These are phyloP conservation scores for Earliella scabrosa DNA, from an alignment of 1,284 basidiomycete species.

Conservation along the genomic window DNA sequence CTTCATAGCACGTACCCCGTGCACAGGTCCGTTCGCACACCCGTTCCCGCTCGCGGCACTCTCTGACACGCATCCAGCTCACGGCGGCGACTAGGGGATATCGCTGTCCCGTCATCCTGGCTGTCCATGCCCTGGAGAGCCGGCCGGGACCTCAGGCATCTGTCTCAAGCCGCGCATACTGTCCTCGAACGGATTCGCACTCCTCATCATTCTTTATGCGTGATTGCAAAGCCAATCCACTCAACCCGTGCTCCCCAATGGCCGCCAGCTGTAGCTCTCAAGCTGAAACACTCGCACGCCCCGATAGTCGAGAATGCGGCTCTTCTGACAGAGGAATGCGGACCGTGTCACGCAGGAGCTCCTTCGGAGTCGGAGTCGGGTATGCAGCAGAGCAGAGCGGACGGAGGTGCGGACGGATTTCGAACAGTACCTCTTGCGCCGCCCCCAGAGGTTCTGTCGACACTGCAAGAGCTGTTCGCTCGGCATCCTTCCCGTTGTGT, in stretches of 20 bases:
- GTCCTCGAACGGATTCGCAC: constrained; percentile 22
- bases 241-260: constrained; percentile 20
- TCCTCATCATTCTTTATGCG: constrained; percentile 15
- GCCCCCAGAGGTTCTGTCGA: constrained; percentile 10
- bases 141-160: constrained; percentile 56
- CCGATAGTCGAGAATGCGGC: neutral
- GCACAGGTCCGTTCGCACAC: constrained; percentile 17
- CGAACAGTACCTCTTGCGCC: neutral
- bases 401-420: neutral
- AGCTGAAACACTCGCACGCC: constrained; percentile 17
- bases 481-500: constrained; percentile 1
- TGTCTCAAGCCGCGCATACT: constrained; percentile 43
- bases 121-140: constrained; percentile 76
- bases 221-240: constrained; percentile 23
- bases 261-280: constrained; percentile 24
- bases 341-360: neutral
- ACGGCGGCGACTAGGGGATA: constrained; percentile 36
- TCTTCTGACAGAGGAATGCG: neutral
- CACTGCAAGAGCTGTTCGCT: constrained; percentile 17
- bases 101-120: constrained; percentile 45
- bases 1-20: constrained; percentile 23
- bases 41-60: neutral
- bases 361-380: neutral
- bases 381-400: constrained; percentile 5
- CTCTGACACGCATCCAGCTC: constrained; percentile 18